Percentiles rank a stretch among this genome's conserved stretches.
Evolutionary conservation across 2,329 filamentous ascomycete species (phyloP).

Genomic region (Alternaria triticimaculans): DNA sequence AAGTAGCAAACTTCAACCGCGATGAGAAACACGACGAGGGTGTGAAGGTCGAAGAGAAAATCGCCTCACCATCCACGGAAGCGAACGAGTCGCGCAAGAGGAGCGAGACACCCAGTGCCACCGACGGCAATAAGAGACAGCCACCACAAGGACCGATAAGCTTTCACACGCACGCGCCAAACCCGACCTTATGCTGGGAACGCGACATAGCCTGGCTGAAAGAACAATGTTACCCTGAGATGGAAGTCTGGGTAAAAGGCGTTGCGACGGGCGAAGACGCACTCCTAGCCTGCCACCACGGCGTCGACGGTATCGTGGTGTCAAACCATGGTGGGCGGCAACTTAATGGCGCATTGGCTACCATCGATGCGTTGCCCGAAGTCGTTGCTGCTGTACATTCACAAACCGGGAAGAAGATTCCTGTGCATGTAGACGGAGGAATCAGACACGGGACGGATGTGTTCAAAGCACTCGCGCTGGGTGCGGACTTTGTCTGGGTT

Average conservation of each 20-base stretch:
- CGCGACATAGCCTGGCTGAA: constrained; percentile 32
- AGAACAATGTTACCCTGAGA: constrained; percentile 25
- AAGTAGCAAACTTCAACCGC: constrained; percentile 27
- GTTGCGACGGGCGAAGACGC: constrained; percentile 52
- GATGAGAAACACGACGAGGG: constrained; percentile 4
- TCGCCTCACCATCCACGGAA: not conserved
- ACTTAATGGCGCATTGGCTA: constrained; percentile 55
- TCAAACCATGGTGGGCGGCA: constrained; percentile 62
- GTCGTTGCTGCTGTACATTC: constrained; percentile 57
- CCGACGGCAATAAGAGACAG: not conserved
- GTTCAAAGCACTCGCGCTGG: constrained; percentile 90
- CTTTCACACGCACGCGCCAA: constrained; percentile 30
- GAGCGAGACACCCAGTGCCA: constrained; percentile 6
- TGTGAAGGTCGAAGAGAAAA: not conserved
- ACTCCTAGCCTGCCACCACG: constrained; percentile 50
- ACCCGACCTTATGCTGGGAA: constrained; percentile 33
- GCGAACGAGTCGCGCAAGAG: constrained; percentile 3
- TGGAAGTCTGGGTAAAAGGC: constrained; percentile 53
- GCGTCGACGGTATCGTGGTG: constrained; percentile 56
- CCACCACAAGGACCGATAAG: constrained; percentile 19
- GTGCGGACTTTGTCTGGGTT: constrained; percentile 82
- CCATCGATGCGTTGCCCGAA: constrained; percentile 60
- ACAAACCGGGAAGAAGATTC: constrained; percentile 45
- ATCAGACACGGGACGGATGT: constrained; percentile 89
- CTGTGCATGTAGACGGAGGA: constrained; percentile 89